Conservation (phyloP, 78 protist species). For the Guillardia theta region DNA sequence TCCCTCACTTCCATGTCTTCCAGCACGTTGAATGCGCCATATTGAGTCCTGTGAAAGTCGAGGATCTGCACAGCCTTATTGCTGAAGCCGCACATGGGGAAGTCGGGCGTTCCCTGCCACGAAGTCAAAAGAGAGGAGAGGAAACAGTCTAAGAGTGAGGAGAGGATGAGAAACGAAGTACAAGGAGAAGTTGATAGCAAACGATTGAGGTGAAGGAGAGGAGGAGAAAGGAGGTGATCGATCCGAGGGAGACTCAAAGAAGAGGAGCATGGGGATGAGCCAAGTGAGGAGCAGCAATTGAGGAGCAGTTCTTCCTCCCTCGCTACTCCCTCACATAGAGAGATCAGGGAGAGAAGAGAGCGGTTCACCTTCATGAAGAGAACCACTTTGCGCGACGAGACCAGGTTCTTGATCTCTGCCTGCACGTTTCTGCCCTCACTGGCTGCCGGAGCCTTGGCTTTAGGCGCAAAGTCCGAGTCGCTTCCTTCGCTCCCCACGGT, state of each 20-base stretch:
- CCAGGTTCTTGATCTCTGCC: neutral
- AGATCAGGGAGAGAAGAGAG: neutral
- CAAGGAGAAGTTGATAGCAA: neutral
- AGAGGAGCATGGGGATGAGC: too few species aligned
- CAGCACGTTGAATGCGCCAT: constrained; percentile 62
- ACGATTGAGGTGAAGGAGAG: neutral
- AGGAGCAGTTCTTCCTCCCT: neutral
- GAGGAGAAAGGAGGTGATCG: neutral
- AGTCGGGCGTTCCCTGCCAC: constrained; percentile 35
- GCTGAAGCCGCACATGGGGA: constrained; percentile 42
- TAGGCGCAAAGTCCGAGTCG: constrained; percentile 16
- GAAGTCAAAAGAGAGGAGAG: neutral
- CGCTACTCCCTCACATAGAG: neutral
- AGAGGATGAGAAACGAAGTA: neutral
- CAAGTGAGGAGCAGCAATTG: neutral
- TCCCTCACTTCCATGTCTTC: constrained; percentile 68
- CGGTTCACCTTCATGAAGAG: neutral
- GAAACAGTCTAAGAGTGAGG: neutral
- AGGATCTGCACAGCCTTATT: neutral
- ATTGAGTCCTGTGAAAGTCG: neutral
- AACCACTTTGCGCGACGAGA: neutral
- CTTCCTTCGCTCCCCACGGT: constrained; percentile 8
- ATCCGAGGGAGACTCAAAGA: too few species aligned
- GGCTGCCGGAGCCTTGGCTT: neutral
- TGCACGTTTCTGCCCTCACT: neutral